Percentiles rank a stretch among this genome's conserved stretches.
Conservation (phyloP, 441 rosid species). For the Adansonia rubrostipa region DNA sequence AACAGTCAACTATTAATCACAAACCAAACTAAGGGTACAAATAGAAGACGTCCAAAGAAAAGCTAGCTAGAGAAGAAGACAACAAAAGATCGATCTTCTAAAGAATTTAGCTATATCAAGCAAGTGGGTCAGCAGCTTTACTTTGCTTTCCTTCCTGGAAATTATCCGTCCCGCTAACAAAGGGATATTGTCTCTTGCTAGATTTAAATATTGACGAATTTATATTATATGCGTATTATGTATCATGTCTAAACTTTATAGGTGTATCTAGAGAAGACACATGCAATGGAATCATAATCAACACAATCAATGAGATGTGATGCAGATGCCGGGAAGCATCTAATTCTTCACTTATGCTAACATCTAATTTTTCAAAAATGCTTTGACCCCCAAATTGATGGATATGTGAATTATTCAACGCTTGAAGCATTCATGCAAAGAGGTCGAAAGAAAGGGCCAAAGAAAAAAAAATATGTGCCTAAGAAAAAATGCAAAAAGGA, state of each 20-base stretch:
- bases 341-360: neutral
- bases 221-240: too few species aligned
- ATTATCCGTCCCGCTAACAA: neutral
- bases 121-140: neutral
- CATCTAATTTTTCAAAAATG: neutral
- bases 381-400: neutral
- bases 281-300: too few species aligned
- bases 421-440: neutral
- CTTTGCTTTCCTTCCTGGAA: constrained; percentile 10
- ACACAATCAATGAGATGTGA: too few species aligned
- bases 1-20: neutral
- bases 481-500: too few species aligned
- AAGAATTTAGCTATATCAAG: neutral
- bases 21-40: neutral
- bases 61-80: neutral
- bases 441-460: neutral
- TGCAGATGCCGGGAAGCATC: neutral
- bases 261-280: neutral
- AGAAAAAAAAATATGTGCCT: neutral
- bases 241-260: too few species aligned
- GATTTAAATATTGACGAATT: too few species aligned
- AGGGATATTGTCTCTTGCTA: too few species aligned
- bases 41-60: neutral
- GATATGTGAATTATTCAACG: neutral
- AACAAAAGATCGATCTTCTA: neutral